Base-by-base conservation (phyloP, 192 early-diverging fungal genomes). In the Coemansia erecta region DNA sequence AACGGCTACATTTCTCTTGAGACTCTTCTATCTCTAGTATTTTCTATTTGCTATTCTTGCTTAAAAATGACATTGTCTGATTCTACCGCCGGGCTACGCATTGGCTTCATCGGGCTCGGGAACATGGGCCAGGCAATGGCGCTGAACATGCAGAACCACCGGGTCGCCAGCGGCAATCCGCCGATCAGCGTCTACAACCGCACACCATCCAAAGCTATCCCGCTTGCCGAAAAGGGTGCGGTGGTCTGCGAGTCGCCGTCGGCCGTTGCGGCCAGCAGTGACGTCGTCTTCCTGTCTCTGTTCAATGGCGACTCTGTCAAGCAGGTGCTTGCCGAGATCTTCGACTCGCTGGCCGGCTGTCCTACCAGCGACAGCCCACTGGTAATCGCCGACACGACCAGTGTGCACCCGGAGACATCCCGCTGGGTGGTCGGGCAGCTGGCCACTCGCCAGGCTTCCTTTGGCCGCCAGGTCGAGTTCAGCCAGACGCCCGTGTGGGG, bases 61-160 rank as follows among this genome's bases (percentile, higher is more conserved):
- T 41, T 10, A 12, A 5, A 19, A 23, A 41, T 10, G 19, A 11
- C 44, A 50, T 64, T 8, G 43, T 28, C 13, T 4, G 15, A 5
- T 8, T 19, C 42, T 24, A 23, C 45, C 17, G 23, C 12, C 17
- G 39, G 48, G 4, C 33, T 63, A 17, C 64, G 58, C 22, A 40
- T 87, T 40, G 86, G 83, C 15, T 87, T 78, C 64, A 77, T 89
- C 22, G 88, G 86, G 0, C 80, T 89, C 1, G 88, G 88, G 10
- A 82, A 64, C 41, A 83, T 88, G 79, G 87, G 87, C 21, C 42
- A 59, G 45, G 81, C 72, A 10, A 89, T 89, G 79, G 84, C 87
- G n/a, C 61, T 60, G 21, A 86, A 86, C 58, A 66, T 89, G 21
- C 83, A 86, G 51, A 60, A 56, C 33, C 67, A 80, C 64, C 72